These are phyloP conservation scores for Ophiostoma piceae DNA, from an alignment of 2,329 filamentous ascomycete genomes.

Conservation along the genomic window DNA sequence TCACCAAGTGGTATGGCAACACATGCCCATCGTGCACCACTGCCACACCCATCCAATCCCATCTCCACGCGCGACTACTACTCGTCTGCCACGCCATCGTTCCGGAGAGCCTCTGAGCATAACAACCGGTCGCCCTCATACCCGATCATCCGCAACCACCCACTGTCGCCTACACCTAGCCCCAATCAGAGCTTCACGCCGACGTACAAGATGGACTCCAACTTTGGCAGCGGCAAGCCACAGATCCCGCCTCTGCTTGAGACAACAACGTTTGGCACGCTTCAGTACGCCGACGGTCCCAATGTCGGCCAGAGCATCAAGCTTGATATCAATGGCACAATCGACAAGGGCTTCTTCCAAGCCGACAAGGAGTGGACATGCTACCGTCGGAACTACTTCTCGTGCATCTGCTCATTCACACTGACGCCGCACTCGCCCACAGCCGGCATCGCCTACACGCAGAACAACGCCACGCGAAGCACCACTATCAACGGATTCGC, in stretches of 20 bases:
- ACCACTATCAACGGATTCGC: slow-evolving; percentile 69
- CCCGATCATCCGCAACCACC: slow-evolving; percentile 43
- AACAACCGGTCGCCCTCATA: slow-evolving; percentile 50
- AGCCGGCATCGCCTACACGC: slow-evolving; percentile 48
- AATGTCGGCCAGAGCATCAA: slow-evolving; percentile 49
- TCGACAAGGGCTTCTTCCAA: slow-evolving; percentile 85
- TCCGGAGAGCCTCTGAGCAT: slow-evolving; percentile 45
- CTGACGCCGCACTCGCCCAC: slow-evolving; percentile 53
- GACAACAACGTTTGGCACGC: slow-evolving; percentile 51
- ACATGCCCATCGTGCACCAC: slow-evolving; percentile 50
- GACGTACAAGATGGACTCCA: slow-evolving; percentile 47
- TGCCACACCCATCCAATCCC: slow-evolving; percentile 48
- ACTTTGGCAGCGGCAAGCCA: slow-evolving; percentile 38
- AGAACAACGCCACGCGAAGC: slow-evolving; percentile 47
- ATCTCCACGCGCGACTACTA: slow-evolving; percentile 52
- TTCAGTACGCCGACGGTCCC: slow-evolving; percentile 54
- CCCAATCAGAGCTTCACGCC: slow-evolving; percentile 42
- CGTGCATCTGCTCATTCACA: slow-evolving; percentile 72
- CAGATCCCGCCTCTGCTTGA: slow-evolving; percentile 50
- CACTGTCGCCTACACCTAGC: slow-evolving; percentile 50
- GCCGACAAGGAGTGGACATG: slow-evolving; percentile 83
- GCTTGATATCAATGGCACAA: slow-evolving; percentile 69
- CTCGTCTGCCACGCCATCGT: slow-evolving; percentile 46
- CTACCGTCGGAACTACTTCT: slow-evolving; percentile 87
- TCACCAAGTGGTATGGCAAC: slow-evolving; percentile 50